Percentiles rank a stretch among this genome's conserved stretches.
Evolutionary conservation across 108 stramenopile genomes (phyloP).

Genomic region (Schizochytrium sp.): DNA sequence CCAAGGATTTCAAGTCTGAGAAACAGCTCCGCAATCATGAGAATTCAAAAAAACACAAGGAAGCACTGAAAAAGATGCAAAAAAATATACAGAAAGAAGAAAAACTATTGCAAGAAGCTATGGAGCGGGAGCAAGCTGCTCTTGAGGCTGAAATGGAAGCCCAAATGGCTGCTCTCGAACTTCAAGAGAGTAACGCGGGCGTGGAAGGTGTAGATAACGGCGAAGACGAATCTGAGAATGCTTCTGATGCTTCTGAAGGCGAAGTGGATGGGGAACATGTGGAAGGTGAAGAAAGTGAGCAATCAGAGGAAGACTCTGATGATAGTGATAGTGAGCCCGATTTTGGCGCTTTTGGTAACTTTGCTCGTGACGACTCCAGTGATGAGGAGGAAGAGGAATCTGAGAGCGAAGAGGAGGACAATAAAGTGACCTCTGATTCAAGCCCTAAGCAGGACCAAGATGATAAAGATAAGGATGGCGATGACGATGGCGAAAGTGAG

Average conservation of each 20-base stretch:
- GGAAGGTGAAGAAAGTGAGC: neutral
- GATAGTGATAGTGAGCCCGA: slow-evolving; percentile 38
- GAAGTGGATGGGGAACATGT: neutral
- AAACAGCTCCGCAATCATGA: slow-evolving; percentile 63
- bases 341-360: slow-evolving; percentile 50
- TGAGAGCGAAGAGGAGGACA: neutral
- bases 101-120: neutral
- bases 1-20: slow-evolving; percentile 63
- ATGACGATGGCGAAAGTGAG: slow-evolving; percentile 24
- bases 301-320: neutral
- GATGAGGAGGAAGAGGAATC: neutral
- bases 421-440: neutral
- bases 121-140: slow-evolving; percentile 26
- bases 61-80: slow-evolving; percentile 60
- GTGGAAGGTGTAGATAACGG: neutral
- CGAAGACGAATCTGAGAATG: neutral
- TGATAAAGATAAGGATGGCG: slow-evolving; percentile 21
- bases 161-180: neutral
- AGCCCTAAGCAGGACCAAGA: neutral
- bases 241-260: neutral
- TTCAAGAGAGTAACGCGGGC: neutral
- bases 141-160: neutral
- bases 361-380: neutral
- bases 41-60: slow-evolving; percentile 62
- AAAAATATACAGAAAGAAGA: neutral